phyloP scores from a whole-genome alignment of 2,329 filamentous ascomycete genomes.

The Eurotiales sp. region DNA sequence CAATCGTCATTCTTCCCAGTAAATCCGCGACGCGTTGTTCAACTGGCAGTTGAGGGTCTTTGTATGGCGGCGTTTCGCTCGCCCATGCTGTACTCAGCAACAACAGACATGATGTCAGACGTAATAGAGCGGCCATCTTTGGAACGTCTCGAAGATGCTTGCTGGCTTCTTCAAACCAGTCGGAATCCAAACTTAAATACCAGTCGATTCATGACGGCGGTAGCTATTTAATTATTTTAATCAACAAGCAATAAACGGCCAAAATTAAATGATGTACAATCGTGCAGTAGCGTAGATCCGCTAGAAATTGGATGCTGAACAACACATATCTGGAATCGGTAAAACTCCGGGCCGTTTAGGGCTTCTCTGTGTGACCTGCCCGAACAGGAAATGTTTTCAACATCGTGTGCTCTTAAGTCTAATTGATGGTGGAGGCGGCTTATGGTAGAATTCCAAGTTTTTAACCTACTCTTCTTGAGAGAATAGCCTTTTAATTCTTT shows the following conservation, averaged over 20 bases:
- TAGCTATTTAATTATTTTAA: neutral
- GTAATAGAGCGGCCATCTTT: neutral
- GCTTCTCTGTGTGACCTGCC: slow-evolving; percentile 1
- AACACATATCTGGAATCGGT: slow-evolving; percentile 1
- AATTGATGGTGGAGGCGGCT: too few relatives aligned
- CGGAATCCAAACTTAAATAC: neutral
- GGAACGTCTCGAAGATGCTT: neutral
- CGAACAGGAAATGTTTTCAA: slow-evolving; percentile 7
- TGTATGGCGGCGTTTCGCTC: slow-evolving; percentile 48
- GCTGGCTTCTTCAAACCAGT: neutral
- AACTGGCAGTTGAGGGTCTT: slow-evolving; percentile 58
- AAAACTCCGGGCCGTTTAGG: slow-evolving; percentile 6
- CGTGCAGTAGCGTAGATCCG: neutral
- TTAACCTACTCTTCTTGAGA: too few relatives aligned
- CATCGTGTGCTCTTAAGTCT: neutral
- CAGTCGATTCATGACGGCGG: neutral
- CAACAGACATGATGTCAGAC: neutral
- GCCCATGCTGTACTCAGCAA: slow-evolving; percentile 6
- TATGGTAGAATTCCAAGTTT: neutral
- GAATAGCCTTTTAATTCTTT: too few relatives aligned
- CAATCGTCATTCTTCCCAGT: slow-evolving; percentile 67
- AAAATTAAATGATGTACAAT: neutral
- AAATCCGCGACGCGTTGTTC: slow-evolving; percentile 65
- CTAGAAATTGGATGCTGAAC: too few relatives aligned
- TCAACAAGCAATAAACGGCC: neutral